phyloP scores from a whole-genome alignment of 176 grass and related monocot genomes.

The Zea luxurians region DNA sequence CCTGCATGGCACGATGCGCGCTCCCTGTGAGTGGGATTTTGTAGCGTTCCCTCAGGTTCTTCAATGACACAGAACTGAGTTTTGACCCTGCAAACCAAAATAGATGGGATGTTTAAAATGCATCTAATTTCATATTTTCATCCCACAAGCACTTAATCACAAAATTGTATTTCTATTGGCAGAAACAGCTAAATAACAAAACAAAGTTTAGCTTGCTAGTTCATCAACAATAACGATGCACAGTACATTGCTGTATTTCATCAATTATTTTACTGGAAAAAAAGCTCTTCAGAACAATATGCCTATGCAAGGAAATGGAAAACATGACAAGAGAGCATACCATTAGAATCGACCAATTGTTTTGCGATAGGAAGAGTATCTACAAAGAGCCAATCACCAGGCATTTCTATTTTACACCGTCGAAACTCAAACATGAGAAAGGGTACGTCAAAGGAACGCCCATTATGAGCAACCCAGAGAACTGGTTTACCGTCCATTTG shows the following conservation, averaged over 20 bases:
- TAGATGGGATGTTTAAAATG: slow-evolving; percentile 18
- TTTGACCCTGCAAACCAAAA: slow-evolving; percentile 56
- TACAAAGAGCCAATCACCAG: slow-evolving; percentile 74
- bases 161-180: slow-evolving; percentile 1
- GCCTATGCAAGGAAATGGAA: slow-evolving; percentile 32
- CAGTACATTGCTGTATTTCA: not conserved
- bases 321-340: slow-evolving; percentile 40
- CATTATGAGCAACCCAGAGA: slow-evolving; percentile 82
- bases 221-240: slow-evolving; percentile 3
- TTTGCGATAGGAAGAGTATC: slow-evolving; percentile 71
- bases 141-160: slow-evolving; percentile 2
- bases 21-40: slow-evolving; percentile 49
- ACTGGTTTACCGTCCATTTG: slow-evolving; percentile 67
- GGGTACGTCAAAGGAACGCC: slow-evolving; percentile 70
- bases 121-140: not conserved
- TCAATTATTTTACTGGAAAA: slow-evolving; percentile 23
- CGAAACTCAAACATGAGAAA: slow-evolving; percentile 73
- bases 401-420: slow-evolving; percentile 59
- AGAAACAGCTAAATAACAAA: slow-evolving; percentile 25
- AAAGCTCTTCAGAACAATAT: slow-evolving; percentile 28
- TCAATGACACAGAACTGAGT: slow-evolving; percentile 49
- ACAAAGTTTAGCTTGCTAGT: slow-evolving; percentile 24
- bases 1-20: slow-evolving; percentile 68
- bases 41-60: slow-evolving; percentile 51
- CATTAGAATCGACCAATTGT: slow-evolving; percentile 52